Conservation (phyloP, 129 eudicot species). For the Gnaphalium uliginosum region DNA sequence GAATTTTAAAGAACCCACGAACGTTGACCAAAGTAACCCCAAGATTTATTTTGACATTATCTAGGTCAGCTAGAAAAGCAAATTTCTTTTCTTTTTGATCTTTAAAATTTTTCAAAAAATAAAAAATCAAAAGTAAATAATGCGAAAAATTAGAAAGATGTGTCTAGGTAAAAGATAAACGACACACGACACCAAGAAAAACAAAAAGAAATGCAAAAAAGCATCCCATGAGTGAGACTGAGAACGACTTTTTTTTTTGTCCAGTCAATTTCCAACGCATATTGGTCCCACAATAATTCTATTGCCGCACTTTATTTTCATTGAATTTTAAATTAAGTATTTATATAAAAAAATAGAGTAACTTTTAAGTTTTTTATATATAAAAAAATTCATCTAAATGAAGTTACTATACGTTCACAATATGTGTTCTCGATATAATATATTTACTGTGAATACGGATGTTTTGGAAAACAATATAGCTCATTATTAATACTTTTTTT, state of each 20-base stretch:
- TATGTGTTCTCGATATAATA: too few species aligned
- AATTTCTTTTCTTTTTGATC: constrained; percentile 22
- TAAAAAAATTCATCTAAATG: too few species aligned
- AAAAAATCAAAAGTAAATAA: not conserved
- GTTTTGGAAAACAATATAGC: too few species aligned
- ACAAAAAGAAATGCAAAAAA: constrained; percentile 37
- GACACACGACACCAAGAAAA: constrained; percentile 47
- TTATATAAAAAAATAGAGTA: not conserved
- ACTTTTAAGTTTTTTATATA: not conserved
- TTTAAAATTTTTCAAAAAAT: not conserved
- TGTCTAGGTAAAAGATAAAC: constrained; percentile 35
- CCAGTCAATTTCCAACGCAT: constrained; percentile 42
- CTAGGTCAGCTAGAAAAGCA: constrained; percentile 41
- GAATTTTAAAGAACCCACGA: constrained; percentile 30
- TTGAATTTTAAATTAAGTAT: not conserved
- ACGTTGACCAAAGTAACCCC: constrained; percentile 41
- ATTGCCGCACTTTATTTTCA: not conserved
- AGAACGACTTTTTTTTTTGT: constrained; percentile 38
- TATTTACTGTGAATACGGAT: too few species aligned
- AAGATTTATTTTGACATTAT: constrained; percentile 42
- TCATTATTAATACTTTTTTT: too few species aligned
- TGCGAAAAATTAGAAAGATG: constrained; percentile 5
- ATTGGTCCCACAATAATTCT: constrained; percentile 39
- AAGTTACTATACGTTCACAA: too few species aligned
- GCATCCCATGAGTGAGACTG: constrained; percentile 50